Evolutionary conservation across 139 green algal genomes (phyloP).

Genomic region (Closterium sp.): DNA sequence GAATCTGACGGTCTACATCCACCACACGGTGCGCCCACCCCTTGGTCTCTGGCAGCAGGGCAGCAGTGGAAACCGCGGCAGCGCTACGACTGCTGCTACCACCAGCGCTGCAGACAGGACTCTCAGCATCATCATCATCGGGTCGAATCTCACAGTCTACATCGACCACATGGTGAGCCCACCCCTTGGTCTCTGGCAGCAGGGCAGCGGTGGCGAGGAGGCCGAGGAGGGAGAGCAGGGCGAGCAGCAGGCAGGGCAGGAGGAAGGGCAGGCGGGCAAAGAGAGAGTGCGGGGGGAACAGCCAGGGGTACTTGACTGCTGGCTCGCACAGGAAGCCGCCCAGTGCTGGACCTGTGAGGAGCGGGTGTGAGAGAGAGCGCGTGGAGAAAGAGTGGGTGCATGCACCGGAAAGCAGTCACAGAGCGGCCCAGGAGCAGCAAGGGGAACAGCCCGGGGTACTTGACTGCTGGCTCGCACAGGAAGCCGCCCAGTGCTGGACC

Average conservation of each 20-base stretch:
- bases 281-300: conserved; percentile 10
- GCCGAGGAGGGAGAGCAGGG: conserved; percentile 13
- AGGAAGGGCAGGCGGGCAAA: conserved; percentile 28
- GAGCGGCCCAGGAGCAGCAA: too few relatives aligned
- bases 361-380: neutral
- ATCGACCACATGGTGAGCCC: neutral
- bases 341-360: conserved; percentile 17
- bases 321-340: conserved; percentile 30
- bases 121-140: neutral
- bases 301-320: conserved; percentile 22
- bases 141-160: neutral
- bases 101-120: neutral
- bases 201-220: neutral
- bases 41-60: neutral
- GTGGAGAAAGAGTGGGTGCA: too few relatives aligned
- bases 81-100: neutral
- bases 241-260: conserved; percentile 31
- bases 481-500: too few relatives aligned
- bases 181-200: conserved; percentile 21
- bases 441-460: too few relatives aligned
- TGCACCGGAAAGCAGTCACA: too few relatives aligned
- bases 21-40: neutral
- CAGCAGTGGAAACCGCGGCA: neutral
- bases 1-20: neutral
- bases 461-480: too few relatives aligned